phyloP scores from a whole-genome alignment of 768 basidiomycete species.

The Lyophyllum semitale region DNA sequence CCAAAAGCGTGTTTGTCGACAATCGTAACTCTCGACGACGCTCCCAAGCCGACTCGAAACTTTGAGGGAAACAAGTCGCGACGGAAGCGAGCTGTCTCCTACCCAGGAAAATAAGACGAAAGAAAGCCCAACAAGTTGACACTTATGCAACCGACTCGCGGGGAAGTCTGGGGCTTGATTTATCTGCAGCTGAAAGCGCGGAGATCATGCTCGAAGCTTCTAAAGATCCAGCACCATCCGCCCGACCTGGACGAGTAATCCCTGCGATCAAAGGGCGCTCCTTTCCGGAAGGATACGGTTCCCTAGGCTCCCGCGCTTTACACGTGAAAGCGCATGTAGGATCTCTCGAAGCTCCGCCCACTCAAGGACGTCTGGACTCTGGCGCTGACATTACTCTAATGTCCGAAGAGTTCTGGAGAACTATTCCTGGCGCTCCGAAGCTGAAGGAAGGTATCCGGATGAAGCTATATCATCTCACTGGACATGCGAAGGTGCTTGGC shows the following conservation, averaged over 20 bases:
- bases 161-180: too few species aligned
- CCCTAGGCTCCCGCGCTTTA: background rate
- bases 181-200: too few species aligned
- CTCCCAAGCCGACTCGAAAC: too few species aligned
- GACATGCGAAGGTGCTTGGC: conserved; percentile 11
- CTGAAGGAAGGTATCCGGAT: conserved; percentile 15
- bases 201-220: too few species aligned
- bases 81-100: too few species aligned
- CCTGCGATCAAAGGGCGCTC: background rate
- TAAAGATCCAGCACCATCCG: background rate
- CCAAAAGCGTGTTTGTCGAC: too few species aligned
- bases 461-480: conserved; percentile 3
- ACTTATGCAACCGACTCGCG: too few species aligned
- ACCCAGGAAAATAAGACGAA: too few species aligned
- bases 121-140: too few species aligned
- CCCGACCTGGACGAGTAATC: background rate
- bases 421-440: background rate
- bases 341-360: background rate
- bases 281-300: background rate
- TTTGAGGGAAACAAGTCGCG: too few species aligned
- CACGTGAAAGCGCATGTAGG: conserved; percentile 1
- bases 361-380: background rate
- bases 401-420: conserved; percentile 6
- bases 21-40: too few species aligned
- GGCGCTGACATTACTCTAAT: background rate